Percentiles rank a stretch among this genome's conserved stretches.
phyloP scores from a whole-genome alignment of 2,329 filamentous ascomycete species.

The Microcyclosporella mali region DNA sequence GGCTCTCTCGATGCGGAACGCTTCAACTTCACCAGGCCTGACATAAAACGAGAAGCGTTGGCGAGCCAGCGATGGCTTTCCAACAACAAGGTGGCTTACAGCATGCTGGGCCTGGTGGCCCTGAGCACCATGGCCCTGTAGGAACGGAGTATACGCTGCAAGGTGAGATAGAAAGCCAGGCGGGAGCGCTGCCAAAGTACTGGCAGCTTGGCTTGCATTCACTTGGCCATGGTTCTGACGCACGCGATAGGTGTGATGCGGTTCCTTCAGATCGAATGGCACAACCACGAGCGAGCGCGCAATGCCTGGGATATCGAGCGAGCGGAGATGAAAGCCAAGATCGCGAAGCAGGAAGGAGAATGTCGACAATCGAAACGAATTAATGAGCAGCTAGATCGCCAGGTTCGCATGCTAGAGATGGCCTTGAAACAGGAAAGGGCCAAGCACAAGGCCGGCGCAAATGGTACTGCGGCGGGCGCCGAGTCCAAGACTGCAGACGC shows the following conservation, averaged over 20 bases:
- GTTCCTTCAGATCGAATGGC: constrained; percentile 98
- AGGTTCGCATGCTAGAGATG: constrained; percentile 81
- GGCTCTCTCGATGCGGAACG: too few relatives aligned
- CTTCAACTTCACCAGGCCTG: too few relatives aligned
- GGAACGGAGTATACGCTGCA: constrained; percentile 68
- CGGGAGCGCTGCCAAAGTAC: neutral
- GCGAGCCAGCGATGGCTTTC: constrained; percentile 54
- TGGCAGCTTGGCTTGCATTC: neutral
- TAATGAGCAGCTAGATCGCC: constrained; percentile 83
- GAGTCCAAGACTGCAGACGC: constrained; percentile 14
- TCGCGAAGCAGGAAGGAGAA: constrained; percentile 89
- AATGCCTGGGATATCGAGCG: constrained; percentile 99
- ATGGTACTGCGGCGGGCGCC: constrained; percentile 15
- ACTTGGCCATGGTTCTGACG: constrained; percentile 19
- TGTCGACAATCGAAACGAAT: constrained; percentile 78
- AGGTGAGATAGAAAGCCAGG: constrained; percentile 43
- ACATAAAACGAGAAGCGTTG: neutral
- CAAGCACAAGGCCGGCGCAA: constrained; percentile 44
- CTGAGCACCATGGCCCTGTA: constrained; percentile 45
- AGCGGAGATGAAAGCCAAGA: constrained; percentile 97
- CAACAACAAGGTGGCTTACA: constrained; percentile 61
- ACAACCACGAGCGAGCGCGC: constrained; percentile 92
- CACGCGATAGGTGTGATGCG: constrained; percentile 77
- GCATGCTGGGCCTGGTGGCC: constrained; percentile 47
- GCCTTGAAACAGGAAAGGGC: constrained; percentile 77